Base-by-base conservation (phyloP, 2,329 filamentous ascomycete species). In the Zasmidium citrigriseum region DNA sequence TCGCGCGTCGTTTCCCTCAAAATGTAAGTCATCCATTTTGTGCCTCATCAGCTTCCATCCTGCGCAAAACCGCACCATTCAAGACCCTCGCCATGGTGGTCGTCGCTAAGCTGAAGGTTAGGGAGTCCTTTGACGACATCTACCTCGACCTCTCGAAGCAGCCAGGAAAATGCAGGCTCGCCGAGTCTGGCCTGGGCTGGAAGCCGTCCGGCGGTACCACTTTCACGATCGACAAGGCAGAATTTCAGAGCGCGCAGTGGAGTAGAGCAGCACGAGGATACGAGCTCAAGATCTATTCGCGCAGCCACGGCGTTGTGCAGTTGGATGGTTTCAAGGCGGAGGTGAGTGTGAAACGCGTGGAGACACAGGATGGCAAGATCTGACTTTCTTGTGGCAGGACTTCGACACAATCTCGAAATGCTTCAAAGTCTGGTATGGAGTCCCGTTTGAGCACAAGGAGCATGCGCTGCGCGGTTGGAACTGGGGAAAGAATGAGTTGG, bases 361-460 rank as follows among this genome's bases (percentile, higher is more conserved):
- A 57, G 29, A 58, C 46, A 57, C n/a, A 29, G 27, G 67, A 54
- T 29, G 22, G 16, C 18, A 16, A 53, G 14, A 9, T 10, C 34
- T 41, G 34, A 41, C 16, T n/a, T 10, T 41, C 27, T n/a, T n/a
- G 5, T n/a, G 7, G 20, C 70, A 91, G 83, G 93, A 99, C 75
- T 90, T 91, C 67, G 95, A 99, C 66, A 90, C 95, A 55, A 80
- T 97, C 14, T 84, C 82, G 77, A 97, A 96, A 75, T 86, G 95
- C 67, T 97, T 99, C 83, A 98, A 97, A 80, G 90, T 93, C 71
- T 98, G 93, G 91, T 99, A 98, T 78, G 95, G 91, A 78, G 89
- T 95, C 70, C 92, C 88, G 69, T 84, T 99, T 59, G 93, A 98
- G 74, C 90, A 86, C 75, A 91, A 91, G 76, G 95, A 99, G 77